Base-by-base conservation (phyloP, 768 basidiomycete genomes). In the Tubosaeta sp. region DNA sequence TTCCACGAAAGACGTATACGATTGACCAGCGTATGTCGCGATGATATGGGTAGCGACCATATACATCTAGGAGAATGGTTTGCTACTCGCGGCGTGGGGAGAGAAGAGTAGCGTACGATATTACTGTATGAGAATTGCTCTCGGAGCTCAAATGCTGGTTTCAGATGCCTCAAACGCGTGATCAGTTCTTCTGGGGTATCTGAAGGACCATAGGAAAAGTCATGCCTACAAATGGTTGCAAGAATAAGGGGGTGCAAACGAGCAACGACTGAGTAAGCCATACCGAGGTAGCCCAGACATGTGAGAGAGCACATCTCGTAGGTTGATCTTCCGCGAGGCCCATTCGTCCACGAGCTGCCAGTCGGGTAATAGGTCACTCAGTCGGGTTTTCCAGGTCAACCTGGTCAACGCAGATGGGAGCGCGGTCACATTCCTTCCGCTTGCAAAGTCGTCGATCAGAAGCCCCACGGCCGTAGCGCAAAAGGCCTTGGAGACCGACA, bases 261-360 rank as follows among this genome's bases (percentile, higher is more conserved):
- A 42, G 46, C n/a, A 33, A 4, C n/a, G 22, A 14, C 13, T 14
- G 11, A 5, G 6, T 2, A 46, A 50, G 5, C 22, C 57, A 41
- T 31, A 75, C 74, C 71, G 59, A 3, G 66, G 65, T 11, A 79
- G 5, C 6, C 77, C 78, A 29, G 74, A 69, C 10, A 71, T 63
- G 26, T 77, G 29, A 29, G 29, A 6, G 29, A 6, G 29, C 9
- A 29, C 8, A 29, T 29, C 27, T 9, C 4, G 29, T 29, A 29
- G 1, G 9, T 29, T 9, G 77, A 4, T 71, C 48, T 63, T 68
- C 47, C 66, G 55, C 14, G 61, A 71, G 0, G 75, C 73, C 68
- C 70, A 74, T 8, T 27, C 56, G 54, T 79, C 75, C 57, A 65
- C 64, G 16, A 77, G 67, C 50, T 57, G 46, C 76, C 78, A 80